These are phyloP conservation scores for Candida pseudofarinosa DNA, from an alignment of 805 yeast genomes.

Conservation along the genomic window DNA sequence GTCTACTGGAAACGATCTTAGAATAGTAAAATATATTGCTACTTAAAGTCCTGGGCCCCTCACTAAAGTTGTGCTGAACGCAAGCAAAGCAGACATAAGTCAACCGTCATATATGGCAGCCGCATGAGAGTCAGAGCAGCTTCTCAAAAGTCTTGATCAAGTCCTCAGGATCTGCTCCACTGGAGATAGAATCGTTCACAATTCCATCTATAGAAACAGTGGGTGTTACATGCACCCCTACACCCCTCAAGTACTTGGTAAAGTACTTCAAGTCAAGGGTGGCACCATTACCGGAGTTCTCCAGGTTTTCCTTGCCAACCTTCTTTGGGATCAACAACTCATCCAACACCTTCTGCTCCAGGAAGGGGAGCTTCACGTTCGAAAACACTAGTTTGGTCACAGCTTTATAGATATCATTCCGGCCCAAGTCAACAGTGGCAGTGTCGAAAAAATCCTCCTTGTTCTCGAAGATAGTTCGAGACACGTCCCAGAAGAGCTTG, in stretches of 20 bases:
- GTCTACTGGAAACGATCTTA: no score
- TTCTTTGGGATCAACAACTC: conserved; percentile 36
- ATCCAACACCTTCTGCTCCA: conserved; percentile 26
- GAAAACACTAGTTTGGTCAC: conserved; percentile 42
- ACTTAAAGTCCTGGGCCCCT: no score
- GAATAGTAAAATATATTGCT: no score
- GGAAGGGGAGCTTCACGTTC: conserved; percentile 25
- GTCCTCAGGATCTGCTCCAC: conserved; percentile 52
- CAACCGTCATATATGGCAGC: no score
- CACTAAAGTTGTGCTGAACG: no score
- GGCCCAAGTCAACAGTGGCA: conserved; percentile 47
- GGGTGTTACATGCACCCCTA: conserved; percentile 84
- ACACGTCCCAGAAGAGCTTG: conserved; percentile 42
- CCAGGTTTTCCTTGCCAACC: conserved; percentile 22
- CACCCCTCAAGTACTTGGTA: conserved; percentile 66
- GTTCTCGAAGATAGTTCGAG: conserved; percentile 52
- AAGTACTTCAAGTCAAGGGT: conserved; percentile 68
- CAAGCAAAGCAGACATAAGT: no score
- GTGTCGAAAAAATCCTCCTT: conserved; percentile 59
- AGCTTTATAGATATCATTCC: conserved; percentile 52
- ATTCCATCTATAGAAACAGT: conserved; percentile 72
- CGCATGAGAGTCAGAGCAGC: conserved; percentile 6
- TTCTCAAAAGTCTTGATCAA: conserved; percentile 37
- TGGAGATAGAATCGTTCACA: conserved; percentile 51
- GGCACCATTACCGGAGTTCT: conserved; percentile 57